Evolutionary conservation across 2,329 filamentous ascomycete genomes (phyloP).

Genomic region (Aspergillus caelatus): DNA sequence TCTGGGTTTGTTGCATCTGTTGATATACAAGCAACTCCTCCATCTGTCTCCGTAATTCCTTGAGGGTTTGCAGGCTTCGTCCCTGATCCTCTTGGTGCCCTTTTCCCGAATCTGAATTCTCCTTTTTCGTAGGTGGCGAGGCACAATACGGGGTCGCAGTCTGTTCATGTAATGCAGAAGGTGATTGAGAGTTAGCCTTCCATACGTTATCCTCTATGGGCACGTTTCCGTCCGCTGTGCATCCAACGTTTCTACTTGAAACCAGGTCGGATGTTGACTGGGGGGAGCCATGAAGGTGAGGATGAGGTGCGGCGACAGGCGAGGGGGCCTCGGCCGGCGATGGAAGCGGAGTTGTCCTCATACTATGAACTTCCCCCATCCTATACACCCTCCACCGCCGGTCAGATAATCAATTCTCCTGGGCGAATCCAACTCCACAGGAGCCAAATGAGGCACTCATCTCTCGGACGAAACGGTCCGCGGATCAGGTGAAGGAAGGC

Average conservation of each 20-base stretch:
- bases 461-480: slow-evolving; percentile 35
- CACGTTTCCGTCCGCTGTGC: slow-evolving; percentile 18
- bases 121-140: slow-evolving; percentile 18
- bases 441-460: slow-evolving; percentile 35
- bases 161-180: slow-evolving; percentile 22
- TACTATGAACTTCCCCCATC: slow-evolving; percentile 41
- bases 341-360: slow-evolving; percentile 44
- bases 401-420: slow-evolving; percentile 37
- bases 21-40: slow-evolving; percentile 45
- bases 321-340: slow-evolving; percentile 43
- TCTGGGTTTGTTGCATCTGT: slow-evolving; percentile 40
- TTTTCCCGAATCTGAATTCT: slow-evolving; percentile 26
- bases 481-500: slow-evolving; percentile 11
- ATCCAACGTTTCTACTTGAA: slow-evolving; percentile 21
- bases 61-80: slow-evolving; percentile 41
- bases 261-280: slow-evolving; percentile 26
- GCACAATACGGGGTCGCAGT: slow-evolving; percentile 17
- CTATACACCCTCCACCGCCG: slow-evolving; percentile 35
- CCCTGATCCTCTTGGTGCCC: slow-evolving; percentile 33
- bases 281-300: slow-evolving; percentile 27
- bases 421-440: slow-evolving; percentile 34
- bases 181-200: slow-evolving; percentile 25
- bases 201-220: slow-evolving; percentile 15
- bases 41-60: slow-evolving; percentile 46
- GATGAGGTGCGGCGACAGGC: slow-evolving; percentile 29